Base-by-base conservation (phyloP, 768 basidiomycete species). In the Psilocybe sp. region DNA sequence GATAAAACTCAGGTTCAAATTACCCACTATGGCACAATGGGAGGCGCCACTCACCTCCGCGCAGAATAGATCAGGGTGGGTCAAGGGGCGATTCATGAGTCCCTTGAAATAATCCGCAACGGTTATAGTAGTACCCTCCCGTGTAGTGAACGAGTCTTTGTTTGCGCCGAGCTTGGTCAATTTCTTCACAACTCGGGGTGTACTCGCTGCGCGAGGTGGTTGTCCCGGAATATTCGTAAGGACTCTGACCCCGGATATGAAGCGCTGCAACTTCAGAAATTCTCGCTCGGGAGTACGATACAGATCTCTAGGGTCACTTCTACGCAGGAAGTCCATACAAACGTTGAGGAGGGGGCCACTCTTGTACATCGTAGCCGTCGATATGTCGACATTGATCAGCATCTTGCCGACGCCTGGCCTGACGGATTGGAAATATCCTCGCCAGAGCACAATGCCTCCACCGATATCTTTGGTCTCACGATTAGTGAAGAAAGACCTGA, bases 361-460 rank as follows among this genome's bases (percentile, higher is more conserved):
- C 60, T 81, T 82, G 62, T 85, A 90, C 85, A 92, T 89, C 15
- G 83, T 79, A 0, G 83, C 89, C 0, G 89, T 88, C 0, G 85
- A 84, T 47, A 89, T 89, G 57, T 92, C 89, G 55, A 92, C 77
- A 52, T 92, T 92, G 55, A 92, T 74, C 31, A 90, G 67, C 69
- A 92, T 78, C 4, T 71, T 72, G 1, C 81, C 82, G 13, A 82
- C 75, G 0, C 80, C 83, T 13, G 89, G 89, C 16, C 89, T 74
- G 10, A 90, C 76, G 0, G 85, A 87, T 62, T 91, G 90, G 68
- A 92, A 90, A 51, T 88, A 91, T 0, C 89, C 89, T 4, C 89
- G 75, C 87, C 87, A 88, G 2, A 91, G 72, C 15, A 80, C 73
- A 5, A 92, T 72, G 1, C 90, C 89, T 0, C 64, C 59, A 1